Conservation (phyloP, 2,329 filamentous ascomycete genomes). For the Thelonectria olida region DNA sequence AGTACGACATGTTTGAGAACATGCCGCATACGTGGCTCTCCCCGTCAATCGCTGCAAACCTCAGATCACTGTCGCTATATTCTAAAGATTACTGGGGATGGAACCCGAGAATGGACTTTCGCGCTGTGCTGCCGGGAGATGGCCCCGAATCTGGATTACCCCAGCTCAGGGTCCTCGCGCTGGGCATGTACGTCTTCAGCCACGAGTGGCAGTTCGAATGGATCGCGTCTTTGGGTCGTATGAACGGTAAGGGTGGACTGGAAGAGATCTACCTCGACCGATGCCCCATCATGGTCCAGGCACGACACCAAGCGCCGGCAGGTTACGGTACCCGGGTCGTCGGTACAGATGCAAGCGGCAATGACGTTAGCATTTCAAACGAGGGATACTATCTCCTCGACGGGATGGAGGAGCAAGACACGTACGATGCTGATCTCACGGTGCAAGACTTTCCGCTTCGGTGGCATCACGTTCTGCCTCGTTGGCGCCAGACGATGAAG, state of each 20-base stretch:
- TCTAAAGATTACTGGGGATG: constrained; percentile 49
- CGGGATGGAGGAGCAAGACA: not conserved
- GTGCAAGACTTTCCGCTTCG: constrained; percentile 4
- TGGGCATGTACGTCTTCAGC: constrained; percentile 53
- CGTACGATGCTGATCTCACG: not conserved
- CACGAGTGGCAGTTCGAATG: constrained; percentile 56
- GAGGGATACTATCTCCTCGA: constrained; percentile 13
- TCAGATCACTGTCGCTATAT: constrained; percentile 50
- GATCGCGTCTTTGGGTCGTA: constrained; percentile 48
- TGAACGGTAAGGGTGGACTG: constrained; percentile 44
- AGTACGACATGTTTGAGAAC: constrained; percentile 32
- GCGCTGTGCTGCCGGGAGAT: constrained; percentile 30
- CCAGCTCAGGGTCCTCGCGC: constrained; percentile 46
- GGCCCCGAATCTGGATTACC: constrained; percentile 38
- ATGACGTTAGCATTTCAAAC: constrained; percentile 1
- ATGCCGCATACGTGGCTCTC: constrained; percentile 36
- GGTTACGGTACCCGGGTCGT: not conserved
- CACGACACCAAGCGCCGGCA: constrained; percentile 3
- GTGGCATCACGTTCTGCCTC: constrained; percentile 10
- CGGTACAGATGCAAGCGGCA: not conserved
- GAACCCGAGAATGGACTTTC: constrained; percentile 49
- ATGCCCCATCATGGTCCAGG: constrained; percentile 46
- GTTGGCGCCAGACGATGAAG: constrained; percentile 11
- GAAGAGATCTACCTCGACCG: constrained; percentile 53
- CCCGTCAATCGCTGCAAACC: constrained; percentile 31